Conservation (phyloP, 352 stramenopile species). For the Salisapilia sapeloensis region DNA sequence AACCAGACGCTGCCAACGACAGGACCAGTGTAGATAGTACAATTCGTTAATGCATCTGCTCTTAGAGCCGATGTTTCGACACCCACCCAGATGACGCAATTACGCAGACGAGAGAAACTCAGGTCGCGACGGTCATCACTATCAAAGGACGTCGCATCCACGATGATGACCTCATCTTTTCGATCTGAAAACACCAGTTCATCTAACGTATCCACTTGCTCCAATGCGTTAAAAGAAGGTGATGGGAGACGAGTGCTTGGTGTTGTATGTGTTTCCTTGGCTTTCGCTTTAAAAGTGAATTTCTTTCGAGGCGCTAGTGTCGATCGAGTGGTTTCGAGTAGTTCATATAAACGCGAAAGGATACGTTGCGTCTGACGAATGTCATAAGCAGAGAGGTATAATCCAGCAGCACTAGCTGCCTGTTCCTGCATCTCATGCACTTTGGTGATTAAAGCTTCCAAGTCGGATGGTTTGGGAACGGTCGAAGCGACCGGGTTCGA, state of each 20-base stretch:
- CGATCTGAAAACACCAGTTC: slow-evolving; percentile 42
- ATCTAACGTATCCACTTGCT: slow-evolving; percentile 12
- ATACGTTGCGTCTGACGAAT: slow-evolving; percentile 64
- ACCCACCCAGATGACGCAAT: slow-evolving; percentile 52
- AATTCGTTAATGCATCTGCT: slow-evolving; percentile 45
- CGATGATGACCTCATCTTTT: slow-evolving; percentile 44
- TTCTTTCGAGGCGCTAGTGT: slow-evolving; percentile 71
- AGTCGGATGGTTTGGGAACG: slow-evolving; percentile 14
- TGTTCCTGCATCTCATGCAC: slow-evolving; percentile 41
- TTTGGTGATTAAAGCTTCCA: slow-evolving; percentile 28
- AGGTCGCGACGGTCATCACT: slow-evolving; percentile 27
- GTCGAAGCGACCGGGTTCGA: slow-evolving; percentile 19
- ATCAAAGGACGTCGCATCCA: slow-evolving; percentile 34
- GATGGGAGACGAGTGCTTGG: neutral
- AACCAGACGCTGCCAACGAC: slow-evolving; percentile 78
- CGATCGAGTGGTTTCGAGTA: slow-evolving; percentile 46
- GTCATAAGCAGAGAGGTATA: slow-evolving; percentile 79
- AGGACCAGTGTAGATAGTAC: slow-evolving; percentile 53
- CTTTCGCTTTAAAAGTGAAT: slow-evolving; percentile 53
- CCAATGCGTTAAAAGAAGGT: neutral
- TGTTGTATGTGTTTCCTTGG: slow-evolving; percentile 1
- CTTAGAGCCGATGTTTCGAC: slow-evolving; percentile 63
- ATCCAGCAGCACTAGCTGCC: slow-evolving; percentile 35
- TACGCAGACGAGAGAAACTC: slow-evolving; percentile 45
- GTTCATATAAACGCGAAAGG: slow-evolving; percentile 28